Evolutionary conservation across 2,329 filamentous ascomycete species (phyloP).

Genomic region (Aaosphaeria pasadenensis): DNA sequence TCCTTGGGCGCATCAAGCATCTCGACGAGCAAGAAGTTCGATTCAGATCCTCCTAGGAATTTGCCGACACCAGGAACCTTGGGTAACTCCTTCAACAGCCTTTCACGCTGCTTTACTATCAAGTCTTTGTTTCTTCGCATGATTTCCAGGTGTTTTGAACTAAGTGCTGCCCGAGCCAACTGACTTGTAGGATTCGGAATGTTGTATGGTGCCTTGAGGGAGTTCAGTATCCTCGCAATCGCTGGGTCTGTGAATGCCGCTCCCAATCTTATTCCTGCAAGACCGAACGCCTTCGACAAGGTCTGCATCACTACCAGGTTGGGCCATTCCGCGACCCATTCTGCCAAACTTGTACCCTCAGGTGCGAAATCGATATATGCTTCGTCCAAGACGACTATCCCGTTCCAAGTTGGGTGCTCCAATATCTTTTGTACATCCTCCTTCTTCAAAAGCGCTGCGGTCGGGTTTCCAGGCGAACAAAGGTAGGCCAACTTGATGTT

Average conservation of each 20-base stretch:
- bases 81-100: conserved; percentile 71
- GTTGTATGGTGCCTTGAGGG: conserved; percentile 94
- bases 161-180: conserved; percentile 72
- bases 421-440: conserved; percentile 70
- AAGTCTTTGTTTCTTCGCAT: conserved; percentile 70
- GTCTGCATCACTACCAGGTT: conserved; percentile 99
- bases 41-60: conserved; percentile 73
- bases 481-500: conserved; percentile 87
- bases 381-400: conserved; percentile 88
- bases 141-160: conserved; percentile 62
- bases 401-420: conserved; percentile 90
- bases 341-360: conserved; percentile 75
- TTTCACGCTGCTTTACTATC: conserved; percentile 73
- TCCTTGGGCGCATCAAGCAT: conserved; percentile 63
- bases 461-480: conserved; percentile 94
- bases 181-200: conserved; percentile 83
- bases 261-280: conserved; percentile 89
- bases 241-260: conserved; percentile 74
- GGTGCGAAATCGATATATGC: conserved; percentile 95
- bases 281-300: conserved; percentile 93
- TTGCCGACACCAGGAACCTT: conserved; percentile 73
- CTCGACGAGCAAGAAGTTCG: conserved; percentile 90
- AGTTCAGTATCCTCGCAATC: conserved; percentile 81
- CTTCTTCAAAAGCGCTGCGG: conserved; percentile 74
- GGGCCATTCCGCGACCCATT: conserved; percentile 89